Conservation (phyloP, 2,329 filamentous ascomycete species). For the Lachnellula arida region DNA sequence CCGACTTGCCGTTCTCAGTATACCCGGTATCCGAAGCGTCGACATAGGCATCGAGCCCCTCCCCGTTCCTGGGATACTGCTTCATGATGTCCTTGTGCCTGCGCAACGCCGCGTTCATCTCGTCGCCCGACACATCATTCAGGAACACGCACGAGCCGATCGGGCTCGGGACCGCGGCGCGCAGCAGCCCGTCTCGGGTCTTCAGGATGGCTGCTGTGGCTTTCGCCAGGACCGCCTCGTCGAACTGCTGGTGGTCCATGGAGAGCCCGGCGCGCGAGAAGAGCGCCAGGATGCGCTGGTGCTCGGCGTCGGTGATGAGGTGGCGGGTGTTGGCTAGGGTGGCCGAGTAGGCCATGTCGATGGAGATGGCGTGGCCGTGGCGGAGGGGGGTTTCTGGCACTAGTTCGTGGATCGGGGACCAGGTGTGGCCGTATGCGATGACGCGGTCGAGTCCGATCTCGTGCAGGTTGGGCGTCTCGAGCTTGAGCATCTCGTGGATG, state of each 20-base stretch:
- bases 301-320: slow-evolving; percentile 55
- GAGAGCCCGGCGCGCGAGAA: slow-evolving; percentile 67
- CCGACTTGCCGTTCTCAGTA: slow-evolving; percentile 27
- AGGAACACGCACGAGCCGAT: slow-evolving; percentile 64
- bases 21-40: slow-evolving; percentile 65
- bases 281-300: slow-evolving; percentile 57
- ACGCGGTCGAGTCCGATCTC: slow-evolving; percentile 69
- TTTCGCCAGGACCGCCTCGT: slow-evolving; percentile 59
- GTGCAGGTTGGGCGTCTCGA: slow-evolving; percentile 69
- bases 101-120: slow-evolving; percentile 56
- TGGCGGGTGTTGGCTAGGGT: slow-evolving; percentile 62
- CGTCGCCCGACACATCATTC: slow-evolving; percentile 59
- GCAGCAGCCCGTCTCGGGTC: slow-evolving; percentile 63
- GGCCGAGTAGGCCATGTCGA: slow-evolving; percentile 72
- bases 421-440: slow-evolving; percentile 72
- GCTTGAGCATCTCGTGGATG: slow-evolving; percentile 68
- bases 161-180: slow-evolving; percentile 64
- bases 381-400: slow-evolving; percentile 63
- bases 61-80: slow-evolving; percentile 57
- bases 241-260: slow-evolving; percentile 66
- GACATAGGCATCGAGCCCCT: slow-evolving; percentile 64
- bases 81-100: slow-evolving; percentile 62
- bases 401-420: slow-evolving; percentile 69
- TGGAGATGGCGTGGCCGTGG: slow-evolving; percentile 69
- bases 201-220: slow-evolving; percentile 66